A percentile compares a stretch with the other conserved stretches of the same genome.
Conservation (phyloP, 2,329 filamentous ascomycete genomes). For the Botrytis paeoniae region DNA sequence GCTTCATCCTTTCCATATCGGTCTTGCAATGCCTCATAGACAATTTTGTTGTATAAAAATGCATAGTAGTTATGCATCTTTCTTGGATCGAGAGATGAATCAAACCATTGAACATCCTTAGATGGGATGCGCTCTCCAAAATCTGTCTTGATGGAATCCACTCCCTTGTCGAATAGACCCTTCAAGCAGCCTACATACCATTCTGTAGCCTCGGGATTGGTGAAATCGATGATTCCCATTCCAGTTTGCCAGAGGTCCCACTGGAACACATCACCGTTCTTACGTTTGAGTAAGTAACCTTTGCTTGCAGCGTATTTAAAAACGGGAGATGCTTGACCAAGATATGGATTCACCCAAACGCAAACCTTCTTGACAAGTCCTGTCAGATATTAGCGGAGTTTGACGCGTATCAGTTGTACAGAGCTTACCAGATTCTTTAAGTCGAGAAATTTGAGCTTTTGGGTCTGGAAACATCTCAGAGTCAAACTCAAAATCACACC, state of each 20-base stretch:
- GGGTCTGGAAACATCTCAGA: conserved; percentile 57
- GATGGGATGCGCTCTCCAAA: conserved; percentile 61
- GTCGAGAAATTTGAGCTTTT: conserved; percentile 49
- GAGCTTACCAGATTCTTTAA: conserved; percentile 46
- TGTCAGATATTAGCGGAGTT: conserved; percentile 25
- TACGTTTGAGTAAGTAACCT: conserved; percentile 58
- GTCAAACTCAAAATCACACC: conserved; percentile 63
- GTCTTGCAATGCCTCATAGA: conserved; percentile 53
- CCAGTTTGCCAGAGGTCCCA: conserved; percentile 64
- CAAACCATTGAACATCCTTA: conserved; percentile 52
- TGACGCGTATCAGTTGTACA: background rate
- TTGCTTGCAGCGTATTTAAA: conserved; percentile 55
- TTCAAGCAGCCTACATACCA: conserved; percentile 55
- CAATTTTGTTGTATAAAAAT: conserved; percentile 58
- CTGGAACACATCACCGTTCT: conserved; percentile 58
- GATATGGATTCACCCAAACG: conserved; percentile 63
- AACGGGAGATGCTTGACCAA: conserved; percentile 57
- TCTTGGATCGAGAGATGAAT: conserved; percentile 47
- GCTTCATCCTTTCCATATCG: conserved; percentile 49
- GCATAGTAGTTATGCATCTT: conserved; percentile 65
- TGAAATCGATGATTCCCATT: conserved; percentile 62
- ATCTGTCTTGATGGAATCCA: conserved; percentile 62
- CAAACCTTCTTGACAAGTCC: conserved; percentile 46
- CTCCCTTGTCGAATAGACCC: conserved; percentile 54
- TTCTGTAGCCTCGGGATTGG: conserved; percentile 54